Base-by-base conservation (phyloP, 2,329 filamentous ascomycete genomes). In the Penicillium sp. region DNA sequence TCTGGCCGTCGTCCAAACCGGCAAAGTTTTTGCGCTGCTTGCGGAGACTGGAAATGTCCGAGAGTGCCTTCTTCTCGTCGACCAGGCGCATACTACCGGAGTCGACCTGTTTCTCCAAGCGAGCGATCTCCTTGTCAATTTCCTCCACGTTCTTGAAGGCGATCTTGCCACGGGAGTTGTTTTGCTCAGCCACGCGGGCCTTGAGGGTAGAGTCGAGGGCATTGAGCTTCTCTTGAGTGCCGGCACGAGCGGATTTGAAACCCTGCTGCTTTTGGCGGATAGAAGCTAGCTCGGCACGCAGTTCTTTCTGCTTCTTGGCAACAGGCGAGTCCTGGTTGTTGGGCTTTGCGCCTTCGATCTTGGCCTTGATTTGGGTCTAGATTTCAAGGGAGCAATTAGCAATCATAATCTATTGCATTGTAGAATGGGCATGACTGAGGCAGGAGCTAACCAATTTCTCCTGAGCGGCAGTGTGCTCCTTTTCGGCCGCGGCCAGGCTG, bases 11-110 rank as follows among this genome's bases (percentile, higher is more conserved):
- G 59, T 96, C 91, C 68, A 97, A 88, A 60, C 86, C 84, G 58
- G 86, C 85, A 72, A 99, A 97, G 75, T 85, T 88, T 85, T 97
- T 97, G 78, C 90, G 90, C 68, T 89, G 83, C 81, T 95, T 96
- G 74, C 89, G 87, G 64, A 97, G 79, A 71, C 79, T 87, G 49
- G 88, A 89, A 66, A 96, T 87, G 67, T 97, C 91, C 51, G 83
- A 78, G 20, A 97, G 81, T 8, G 90, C 87, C 83, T 97, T 97
- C 82, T 91, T 95, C 84, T 97, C 94, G 66, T 99, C 94, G 11
- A 97, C 94, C 52, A 99, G 80, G 78, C 92, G 96, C 88, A 99
- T 92, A 72, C 83, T 88, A 62, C 93, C 93, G 35, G 86, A 83
- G 73, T 96, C 90, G 65, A 97, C 91, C 72, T 93, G 84, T 75